Conservation (phyloP, 345 rosid species). For the Citrus australasica region DNA sequence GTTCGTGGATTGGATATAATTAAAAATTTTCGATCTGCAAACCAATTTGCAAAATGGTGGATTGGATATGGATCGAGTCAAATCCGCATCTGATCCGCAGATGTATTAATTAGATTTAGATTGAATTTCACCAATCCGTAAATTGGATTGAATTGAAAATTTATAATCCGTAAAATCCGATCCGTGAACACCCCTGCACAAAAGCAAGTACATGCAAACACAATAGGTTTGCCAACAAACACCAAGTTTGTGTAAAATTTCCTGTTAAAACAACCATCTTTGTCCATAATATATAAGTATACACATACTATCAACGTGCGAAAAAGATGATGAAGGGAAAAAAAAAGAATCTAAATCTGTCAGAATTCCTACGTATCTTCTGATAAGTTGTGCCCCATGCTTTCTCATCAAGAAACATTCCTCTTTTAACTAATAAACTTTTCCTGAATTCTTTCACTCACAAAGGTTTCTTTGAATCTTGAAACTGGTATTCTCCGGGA, state of each 20-base stretch:
- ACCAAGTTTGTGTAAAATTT: background rate
- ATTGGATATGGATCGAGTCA: too few relatives aligned
- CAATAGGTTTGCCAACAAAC: too few relatives aligned
- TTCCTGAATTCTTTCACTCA: background rate
- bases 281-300: slow-evolving; percentile 5
- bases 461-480: background rate
- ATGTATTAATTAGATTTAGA: too few relatives aligned
- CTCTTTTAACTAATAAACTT: background rate
- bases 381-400: background rate
- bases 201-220: too few relatives aligned
- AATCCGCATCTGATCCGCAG: too few relatives aligned
- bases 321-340: background rate
- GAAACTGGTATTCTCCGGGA: background rate
- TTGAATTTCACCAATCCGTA: too few relatives aligned
- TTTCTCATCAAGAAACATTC: background rate
- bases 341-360: background rate
- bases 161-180: too few relatives aligned
- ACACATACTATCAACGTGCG: background rate
- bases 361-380: background rate
- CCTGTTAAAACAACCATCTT: background rate
- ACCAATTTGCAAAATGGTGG: too few relatives aligned
- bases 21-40: too few relatives aligned
- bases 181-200: too few relatives aligned
- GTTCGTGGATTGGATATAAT: too few relatives aligned
- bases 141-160: too few relatives aligned